Percentiles rank a stretch among this genome's conserved stretches.
phyloP scores from a whole-genome alignment of 306 rosid genomes.

The Ceratonia siliqua region DNA sequence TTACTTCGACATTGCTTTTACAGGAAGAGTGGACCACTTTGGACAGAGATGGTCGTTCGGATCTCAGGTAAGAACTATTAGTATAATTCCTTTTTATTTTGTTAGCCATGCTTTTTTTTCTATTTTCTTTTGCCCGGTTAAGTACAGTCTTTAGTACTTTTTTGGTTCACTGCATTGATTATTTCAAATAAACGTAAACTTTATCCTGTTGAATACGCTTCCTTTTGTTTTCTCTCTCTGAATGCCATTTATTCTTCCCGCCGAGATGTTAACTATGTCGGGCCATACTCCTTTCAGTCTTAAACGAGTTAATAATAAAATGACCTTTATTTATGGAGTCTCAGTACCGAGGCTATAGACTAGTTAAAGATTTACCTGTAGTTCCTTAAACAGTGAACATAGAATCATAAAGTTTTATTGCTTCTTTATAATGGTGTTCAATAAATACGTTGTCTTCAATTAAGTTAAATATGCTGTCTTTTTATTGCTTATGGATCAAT shows the following conservation, averaged over 20 bases:
- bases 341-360: not conserved
- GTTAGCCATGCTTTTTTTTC: not conserved
- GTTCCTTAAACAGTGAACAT: not conserved
- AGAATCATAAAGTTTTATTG: not conserved
- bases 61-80: constrained; percentile 6
- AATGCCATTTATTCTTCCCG: not conserved
- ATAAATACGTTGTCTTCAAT: not conserved
- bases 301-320: not conserved
- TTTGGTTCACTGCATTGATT: constrained; percentile 6
- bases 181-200: constrained; percentile 17
- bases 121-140: not conserved
- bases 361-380: not conserved
- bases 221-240: not conserved
- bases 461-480: not conserved
- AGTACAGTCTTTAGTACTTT: not conserved
- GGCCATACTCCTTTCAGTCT: not conserved
- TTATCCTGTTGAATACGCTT: constrained; percentile 16
- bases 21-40: not conserved
- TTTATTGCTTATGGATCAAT: not conserved
- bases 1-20: not conserved
- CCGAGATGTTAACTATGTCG: constrained; percentile 9
- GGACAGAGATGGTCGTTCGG: not conserved
- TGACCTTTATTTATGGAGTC: not conserved
- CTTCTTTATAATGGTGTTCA: not conserved
- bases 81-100: not conserved